phyloP scores from a whole-genome alignment of 345 rosid species.

The Salix exigua region DNA sequence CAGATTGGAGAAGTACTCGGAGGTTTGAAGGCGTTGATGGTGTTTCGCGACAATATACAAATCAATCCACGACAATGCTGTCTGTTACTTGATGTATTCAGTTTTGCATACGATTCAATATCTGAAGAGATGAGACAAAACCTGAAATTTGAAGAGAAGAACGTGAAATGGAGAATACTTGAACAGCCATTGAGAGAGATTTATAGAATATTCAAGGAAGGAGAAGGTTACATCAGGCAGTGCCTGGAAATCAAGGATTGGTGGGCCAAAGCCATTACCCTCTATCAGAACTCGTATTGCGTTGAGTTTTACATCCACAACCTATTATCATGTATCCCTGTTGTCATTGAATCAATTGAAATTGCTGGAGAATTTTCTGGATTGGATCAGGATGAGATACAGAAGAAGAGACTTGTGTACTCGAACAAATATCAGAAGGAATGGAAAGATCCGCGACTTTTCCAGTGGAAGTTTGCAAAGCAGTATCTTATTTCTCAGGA shows the following conservation, averaged over 20 bases:
- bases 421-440: slow-evolving; percentile 21
- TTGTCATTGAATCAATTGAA: slow-evolving; percentile 22
- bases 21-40: slow-evolving; percentile 24
- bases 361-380: slow-evolving; percentile 28
- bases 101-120: slow-evolving; percentile 17
- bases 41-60: slow-evolving; percentile 21
- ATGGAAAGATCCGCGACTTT: slow-evolving; percentile 23
- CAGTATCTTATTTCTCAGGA: slow-evolving; percentile 28
- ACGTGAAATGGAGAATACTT: slow-evolving; percentile 20
- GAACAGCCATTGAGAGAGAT: slow-evolving; percentile 28
- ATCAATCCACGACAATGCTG: slow-evolving; percentile 29
- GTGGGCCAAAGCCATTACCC: slow-evolving; percentile 22
- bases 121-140: slow-evolving; percentile 27
- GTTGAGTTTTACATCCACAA: slow-evolving; percentile 23
- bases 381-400: slow-evolving; percentile 14
- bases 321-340: slow-evolving; percentile 12
- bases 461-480: slow-evolving; percentile 19
- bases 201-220: slow-evolving; percentile 18
- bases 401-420: slow-evolving; percentile 18
- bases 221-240: slow-evolving; percentile 21
- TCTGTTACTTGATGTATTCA: slow-evolving; percentile 20
- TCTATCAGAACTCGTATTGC: slow-evolving; percentile 22
- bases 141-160: slow-evolving; percentile 22
- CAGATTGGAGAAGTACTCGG: slow-evolving; percentile 28
- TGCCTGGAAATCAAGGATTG: slow-evolving; percentile 22